These are phyloP conservation scores for Emydomyces testavorans DNA, from an alignment of 2,329 filamentous ascomycete genomes.

Conservation along the genomic window DNA sequence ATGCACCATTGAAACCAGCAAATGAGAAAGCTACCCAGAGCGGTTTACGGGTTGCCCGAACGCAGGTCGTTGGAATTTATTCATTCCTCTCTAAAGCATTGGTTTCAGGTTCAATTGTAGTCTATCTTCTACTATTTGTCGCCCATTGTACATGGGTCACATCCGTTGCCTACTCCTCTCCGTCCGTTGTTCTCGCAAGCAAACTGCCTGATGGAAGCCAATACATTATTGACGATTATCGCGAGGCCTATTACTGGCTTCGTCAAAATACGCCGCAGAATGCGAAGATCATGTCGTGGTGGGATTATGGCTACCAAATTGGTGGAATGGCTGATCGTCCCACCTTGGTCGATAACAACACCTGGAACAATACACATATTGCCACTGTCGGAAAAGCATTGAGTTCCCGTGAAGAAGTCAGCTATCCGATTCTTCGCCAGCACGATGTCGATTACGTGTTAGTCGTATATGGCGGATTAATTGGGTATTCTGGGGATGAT, in stretches of 20 bases:
- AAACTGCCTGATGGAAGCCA: constrained; percentile 86
- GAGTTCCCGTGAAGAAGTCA: constrained; percentile 94
- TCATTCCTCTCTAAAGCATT: constrained; percentile 64
- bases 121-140: constrained; percentile 87
- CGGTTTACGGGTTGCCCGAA: constrained; percentile 56
- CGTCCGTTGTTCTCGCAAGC: constrained; percentile 90
- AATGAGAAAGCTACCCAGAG: constrained; percentile 25
- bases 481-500: constrained; percentile 96
- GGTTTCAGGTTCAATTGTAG: constrained; percentile 58
- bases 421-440: constrained; percentile 95
- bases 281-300: constrained; percentile 99
- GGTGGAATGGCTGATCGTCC: constrained; percentile 97
- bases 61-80: constrained; percentile 74
- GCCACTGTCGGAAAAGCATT: constrained; percentile 98
- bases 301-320: constrained; percentile 99
- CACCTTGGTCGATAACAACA: constrained; percentile 98
- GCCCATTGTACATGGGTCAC: constrained; percentile 99
- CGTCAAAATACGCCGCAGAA: constrained; percentile 91
- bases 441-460: constrained; percentile 99
- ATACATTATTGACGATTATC: constrained; percentile 98
- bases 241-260: constrained; percentile 98
- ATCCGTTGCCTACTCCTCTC: constrained; percentile 96
- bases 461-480: constrained; percentile 86
- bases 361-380: constrained; percentile 99
- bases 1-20: constrained; percentile 36